Evolutionary conservation across 2,329 filamentous ascomycete species (phyloP).

Genomic region (Cordyceps militaris): DNA sequence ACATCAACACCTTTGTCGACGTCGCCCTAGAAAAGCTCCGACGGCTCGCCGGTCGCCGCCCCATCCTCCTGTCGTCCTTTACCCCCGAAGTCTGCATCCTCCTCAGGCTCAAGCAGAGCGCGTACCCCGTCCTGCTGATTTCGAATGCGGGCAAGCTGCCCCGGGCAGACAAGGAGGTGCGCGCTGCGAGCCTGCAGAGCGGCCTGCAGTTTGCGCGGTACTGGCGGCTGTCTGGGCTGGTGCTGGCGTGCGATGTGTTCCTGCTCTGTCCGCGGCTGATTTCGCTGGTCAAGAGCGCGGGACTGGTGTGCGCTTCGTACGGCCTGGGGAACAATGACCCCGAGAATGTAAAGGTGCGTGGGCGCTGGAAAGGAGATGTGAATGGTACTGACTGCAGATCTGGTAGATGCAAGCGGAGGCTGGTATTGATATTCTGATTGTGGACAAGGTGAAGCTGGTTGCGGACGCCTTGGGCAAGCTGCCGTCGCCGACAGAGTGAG

Average conservation of each 20-base stretch:
- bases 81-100: slow-evolving; percentile 30
- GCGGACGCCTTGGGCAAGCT: not conserved
- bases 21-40: slow-evolving; percentile 26
- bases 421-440: slow-evolving; percentile 15
- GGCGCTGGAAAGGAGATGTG: not conserved
- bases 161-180: slow-evolving; percentile 25
- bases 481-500: not conserved
- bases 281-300: slow-evolving; percentile 25
- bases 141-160: slow-evolving; percentile 25
- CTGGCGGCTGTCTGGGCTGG: slow-evolving; percentile 31
- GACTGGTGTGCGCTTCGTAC: slow-evolving; percentile 28
- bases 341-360: slow-evolving; percentile 13
- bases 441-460: slow-evolving; percentile 15
- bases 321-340: slow-evolving; percentile 25
- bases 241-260: slow-evolving; percentile 30
- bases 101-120: slow-evolving; percentile 24
- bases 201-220: slow-evolving; percentile 31
- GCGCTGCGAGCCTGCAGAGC: slow-evolving; percentile 29
- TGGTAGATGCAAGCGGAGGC: slow-evolving; percentile 14
- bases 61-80: slow-evolving; percentile 30
- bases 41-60: slow-evolving; percentile 19
- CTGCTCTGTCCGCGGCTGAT: slow-evolving; percentile 30
- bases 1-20: slow-evolving; percentile 34
- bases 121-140: slow-evolving; percentile 28
- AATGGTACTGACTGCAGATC: not conserved